phyloP scores from a whole-genome alignment of 345 rosid species.

The Melastoma malabathricum region DNA sequence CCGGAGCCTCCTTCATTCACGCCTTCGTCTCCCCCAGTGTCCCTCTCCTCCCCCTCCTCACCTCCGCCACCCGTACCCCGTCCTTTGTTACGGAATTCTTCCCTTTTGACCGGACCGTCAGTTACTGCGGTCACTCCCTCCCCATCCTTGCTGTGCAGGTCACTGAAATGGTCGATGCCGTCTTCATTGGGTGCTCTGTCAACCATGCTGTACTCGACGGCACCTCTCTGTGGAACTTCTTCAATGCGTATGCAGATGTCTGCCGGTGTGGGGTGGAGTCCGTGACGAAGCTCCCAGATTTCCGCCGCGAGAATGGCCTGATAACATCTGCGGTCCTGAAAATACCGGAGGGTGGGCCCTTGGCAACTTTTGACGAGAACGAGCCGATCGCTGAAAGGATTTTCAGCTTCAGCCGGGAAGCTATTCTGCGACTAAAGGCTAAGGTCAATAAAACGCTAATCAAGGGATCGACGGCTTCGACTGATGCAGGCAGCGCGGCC shows the following conservation, averaged over 20 bases:
- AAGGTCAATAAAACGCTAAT: constrained; percentile 27
- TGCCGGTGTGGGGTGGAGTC: constrained; percentile 28
- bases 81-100: constrained; percentile 59
- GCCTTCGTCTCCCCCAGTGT: constrained; percentile 32
- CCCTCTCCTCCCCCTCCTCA: constrained; percentile 15
- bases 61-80: constrained; percentile 37
- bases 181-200: constrained; percentile 60
- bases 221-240: constrained; percentile 91
- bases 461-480: constrained; percentile 11
- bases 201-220: constrained; percentile 84
- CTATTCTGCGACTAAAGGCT: constrained; percentile 52
- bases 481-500: constrained; percentile 15
- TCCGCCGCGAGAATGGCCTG: constrained; percentile 46
- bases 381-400: constrained; percentile 67
- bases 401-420: constrained; percentile 64
- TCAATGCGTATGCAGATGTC: constrained; percentile 68
- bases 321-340: constrained; percentile 52
- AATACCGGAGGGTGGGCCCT: constrained; percentile 64
- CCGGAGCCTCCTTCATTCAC: constrained; percentile 53
- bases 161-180: constrained; percentile 60
- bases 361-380: constrained; percentile 53
- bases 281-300: constrained; percentile 40
- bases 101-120: constrained; percentile 45
- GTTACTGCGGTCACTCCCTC: constrained; percentile 56
- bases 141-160: constrained; percentile 84